Percentiles rank a stretch among this genome's conserved stretches.
These are phyloP conservation scores for Aureobasidium sp. DNA, from an alignment of 2,329 filamentous ascomycete species.

Conservation along the genomic window DNA sequence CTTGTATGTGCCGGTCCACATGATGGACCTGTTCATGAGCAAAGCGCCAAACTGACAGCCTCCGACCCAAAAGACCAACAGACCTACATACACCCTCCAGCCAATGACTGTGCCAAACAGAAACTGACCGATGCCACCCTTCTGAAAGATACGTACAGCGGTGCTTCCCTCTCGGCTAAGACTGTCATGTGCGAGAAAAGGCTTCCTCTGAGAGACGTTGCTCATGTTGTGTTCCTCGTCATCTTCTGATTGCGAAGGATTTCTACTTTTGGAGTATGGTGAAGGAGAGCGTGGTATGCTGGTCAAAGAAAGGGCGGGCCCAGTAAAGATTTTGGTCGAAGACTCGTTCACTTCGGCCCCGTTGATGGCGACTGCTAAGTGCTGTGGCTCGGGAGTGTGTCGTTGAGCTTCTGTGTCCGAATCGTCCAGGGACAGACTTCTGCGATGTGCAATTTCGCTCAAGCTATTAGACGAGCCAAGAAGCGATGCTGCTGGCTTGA, in stretches of 20 bases:
- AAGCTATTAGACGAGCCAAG: slow-evolving; percentile 24
- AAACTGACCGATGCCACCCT: slow-evolving; percentile 43
- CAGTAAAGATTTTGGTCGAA: slow-evolving; percentile 21
- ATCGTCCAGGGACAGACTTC: slow-evolving; percentile 32
- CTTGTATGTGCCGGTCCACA: slow-evolving; percentile 33
- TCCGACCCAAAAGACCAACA: slow-evolving; percentile 44
- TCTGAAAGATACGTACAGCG: slow-evolving; percentile 22
- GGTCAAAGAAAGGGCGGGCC: slow-evolving; percentile 36
- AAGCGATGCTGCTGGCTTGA: slow-evolving; percentile 34
- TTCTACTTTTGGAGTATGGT: slow-evolving; percentile 37
- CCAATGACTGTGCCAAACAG: slow-evolving; percentile 42
- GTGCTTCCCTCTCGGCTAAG: slow-evolving; percentile 28
- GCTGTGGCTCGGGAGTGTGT: slow-evolving; percentile 17
- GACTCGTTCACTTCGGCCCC: slow-evolving; percentile 22
- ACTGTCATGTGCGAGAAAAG: slow-evolving; percentile 32
- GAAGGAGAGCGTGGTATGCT: slow-evolving; percentile 40
- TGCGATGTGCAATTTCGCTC: slow-evolving; percentile 18
- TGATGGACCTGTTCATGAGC: slow-evolving; percentile 46
- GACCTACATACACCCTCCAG: slow-evolving; percentile 42
- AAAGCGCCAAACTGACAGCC: slow-evolving; percentile 42
- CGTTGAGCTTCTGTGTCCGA: slow-evolving; percentile 29
- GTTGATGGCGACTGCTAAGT: slow-evolving; percentile 6
- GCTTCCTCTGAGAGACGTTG: slow-evolving; percentile 32
- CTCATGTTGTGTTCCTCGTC: slow-evolving; percentile 38
- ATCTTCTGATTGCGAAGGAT: slow-evolving; percentile 40